These are phyloP conservation scores for Colletotrichum spinosum DNA, from an alignment of 2,329 filamentous ascomycete species.

Conservation along the genomic window DNA sequence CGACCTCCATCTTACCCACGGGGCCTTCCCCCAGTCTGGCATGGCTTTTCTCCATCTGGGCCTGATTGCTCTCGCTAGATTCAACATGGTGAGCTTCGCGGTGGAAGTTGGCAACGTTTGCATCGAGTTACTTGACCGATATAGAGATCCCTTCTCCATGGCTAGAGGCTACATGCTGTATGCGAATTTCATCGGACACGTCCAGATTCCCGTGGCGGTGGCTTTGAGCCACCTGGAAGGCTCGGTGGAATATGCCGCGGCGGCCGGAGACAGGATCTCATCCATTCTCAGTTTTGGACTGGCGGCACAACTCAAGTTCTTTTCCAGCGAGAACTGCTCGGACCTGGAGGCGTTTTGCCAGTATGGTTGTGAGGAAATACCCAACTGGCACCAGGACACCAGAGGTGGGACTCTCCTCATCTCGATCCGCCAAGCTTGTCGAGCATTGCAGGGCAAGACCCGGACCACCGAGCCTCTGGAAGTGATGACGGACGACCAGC, in stretches of 20 bases:
- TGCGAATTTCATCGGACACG: conserved; percentile 76
- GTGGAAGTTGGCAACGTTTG: conserved; percentile 72
- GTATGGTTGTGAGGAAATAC: conserved; percentile 79
- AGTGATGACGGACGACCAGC: conserved; percentile 76
- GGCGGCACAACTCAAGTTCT: conserved; percentile 74
- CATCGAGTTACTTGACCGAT: conserved; percentile 72
- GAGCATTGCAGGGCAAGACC: conserved; percentile 82
- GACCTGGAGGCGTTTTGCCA: conserved; percentile 79
- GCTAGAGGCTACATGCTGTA: conserved; percentile 78
- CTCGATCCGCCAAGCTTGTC: conserved; percentile 72
- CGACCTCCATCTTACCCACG: conserved; percentile 71
- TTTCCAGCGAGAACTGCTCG: conserved; percentile 74
- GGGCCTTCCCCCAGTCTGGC: conserved; percentile 76
- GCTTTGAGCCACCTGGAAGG: conserved; percentile 71
- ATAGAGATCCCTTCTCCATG: conserved; percentile 72
- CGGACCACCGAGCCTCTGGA: conserved; percentile 58
- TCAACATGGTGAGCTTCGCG: conserved; percentile 77
- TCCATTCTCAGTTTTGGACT: conserved; percentile 79
- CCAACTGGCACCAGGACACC: conserved; percentile 77
- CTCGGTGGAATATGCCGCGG: conserved; percentile 73
- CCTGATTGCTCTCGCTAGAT: conserved; percentile 75
- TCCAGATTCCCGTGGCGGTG: conserved; percentile 71
- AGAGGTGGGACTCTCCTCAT: conserved; percentile 78
- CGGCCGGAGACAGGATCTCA: conserved; percentile 77
- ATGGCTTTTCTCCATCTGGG: conserved; percentile 76